A percentile compares a stretch with the other conserved stretches of the same genome.
Conservation (phyloP, 495 filamentous ascomycete species). For the Lepidopterella palustris region DNA sequence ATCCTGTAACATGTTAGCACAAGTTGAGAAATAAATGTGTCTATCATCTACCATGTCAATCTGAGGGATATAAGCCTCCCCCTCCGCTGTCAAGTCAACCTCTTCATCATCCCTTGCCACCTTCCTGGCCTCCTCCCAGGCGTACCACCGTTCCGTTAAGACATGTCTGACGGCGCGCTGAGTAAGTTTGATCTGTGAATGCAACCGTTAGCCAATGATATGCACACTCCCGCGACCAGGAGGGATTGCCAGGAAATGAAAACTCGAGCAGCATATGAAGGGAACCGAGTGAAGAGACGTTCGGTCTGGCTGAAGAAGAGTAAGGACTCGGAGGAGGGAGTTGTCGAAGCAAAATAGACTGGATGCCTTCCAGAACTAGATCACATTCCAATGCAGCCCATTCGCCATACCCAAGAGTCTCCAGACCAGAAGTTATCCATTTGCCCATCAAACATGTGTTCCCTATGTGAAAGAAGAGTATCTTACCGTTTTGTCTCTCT, state of each 20-base stretch:
- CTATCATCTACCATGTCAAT: constrained; percentile 11
- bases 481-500: constrained; percentile 58
- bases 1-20: background rate
- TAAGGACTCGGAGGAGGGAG: too few species aligned
- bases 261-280: too few species aligned
- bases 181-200: constrained; percentile 54
- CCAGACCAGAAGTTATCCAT: too few species aligned
- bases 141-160: constrained; percentile 81
- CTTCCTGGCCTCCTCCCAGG: constrained; percentile 76
- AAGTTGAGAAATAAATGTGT: background rate
- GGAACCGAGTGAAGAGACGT: too few species aligned
- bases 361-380: too few species aligned
- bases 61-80: constrained; percentile 44
- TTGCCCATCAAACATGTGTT: too few species aligned
- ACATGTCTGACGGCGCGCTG: constrained; percentile 74
- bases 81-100: constrained; percentile 46
- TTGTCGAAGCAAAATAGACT: too few species aligned
- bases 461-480: background rate
- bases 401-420: too few species aligned
- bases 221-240: too few species aligned
- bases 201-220: constrained; percentile 9
- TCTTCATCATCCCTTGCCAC: constrained; percentile 63
- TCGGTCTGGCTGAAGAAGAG: too few species aligned
- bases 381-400: too few species aligned
- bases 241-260: too few species aligned